phyloP scores from a whole-genome alignment of 1,284 basidiomycete species.

The Fomitopsis palustris region DNA sequence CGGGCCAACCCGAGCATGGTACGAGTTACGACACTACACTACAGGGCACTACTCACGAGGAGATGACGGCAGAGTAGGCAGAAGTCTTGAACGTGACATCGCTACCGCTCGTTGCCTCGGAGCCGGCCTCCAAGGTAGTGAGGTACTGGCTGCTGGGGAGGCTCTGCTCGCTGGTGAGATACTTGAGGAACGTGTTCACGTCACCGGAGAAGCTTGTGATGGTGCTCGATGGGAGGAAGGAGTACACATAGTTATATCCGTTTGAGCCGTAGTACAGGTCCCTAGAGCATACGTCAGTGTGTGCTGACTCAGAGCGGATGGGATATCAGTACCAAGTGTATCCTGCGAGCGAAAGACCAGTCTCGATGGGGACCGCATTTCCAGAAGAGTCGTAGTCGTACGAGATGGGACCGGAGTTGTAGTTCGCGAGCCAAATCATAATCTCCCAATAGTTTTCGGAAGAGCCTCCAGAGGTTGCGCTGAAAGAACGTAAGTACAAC shows the following conservation, averaged over 20 bases:
- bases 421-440: constrained; percentile 67
- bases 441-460: constrained; percentile 48
- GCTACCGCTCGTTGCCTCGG: constrained; percentile 52
- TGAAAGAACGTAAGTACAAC: not conserved
- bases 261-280: constrained; percentile 58
- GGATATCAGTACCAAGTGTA: constrained; percentile 39
- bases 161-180: constrained; percentile 44
- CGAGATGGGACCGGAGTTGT: constrained; percentile 57
- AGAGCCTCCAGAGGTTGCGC: constrained; percentile 37
- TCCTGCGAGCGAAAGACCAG: constrained; percentile 43
- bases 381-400: constrained; percentile 42
- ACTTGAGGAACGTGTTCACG: constrained; percentile 56
- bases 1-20: no score
- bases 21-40: no score
- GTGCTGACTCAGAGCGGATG: not conserved
- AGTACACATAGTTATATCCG: constrained; percentile 57
- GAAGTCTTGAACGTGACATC: constrained; percentile 48
- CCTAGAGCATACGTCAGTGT: not conserved
- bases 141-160: constrained; percentile 47
- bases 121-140: constrained; percentile 52
- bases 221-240: constrained; percentile 49
- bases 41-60: not conserved
- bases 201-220: constrained; percentile 54
- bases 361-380: constrained; percentile 43
- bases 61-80: not conserved